Conservation (phyloP, 805 yeast species). For the Kodamaea sagamina region DNA sequence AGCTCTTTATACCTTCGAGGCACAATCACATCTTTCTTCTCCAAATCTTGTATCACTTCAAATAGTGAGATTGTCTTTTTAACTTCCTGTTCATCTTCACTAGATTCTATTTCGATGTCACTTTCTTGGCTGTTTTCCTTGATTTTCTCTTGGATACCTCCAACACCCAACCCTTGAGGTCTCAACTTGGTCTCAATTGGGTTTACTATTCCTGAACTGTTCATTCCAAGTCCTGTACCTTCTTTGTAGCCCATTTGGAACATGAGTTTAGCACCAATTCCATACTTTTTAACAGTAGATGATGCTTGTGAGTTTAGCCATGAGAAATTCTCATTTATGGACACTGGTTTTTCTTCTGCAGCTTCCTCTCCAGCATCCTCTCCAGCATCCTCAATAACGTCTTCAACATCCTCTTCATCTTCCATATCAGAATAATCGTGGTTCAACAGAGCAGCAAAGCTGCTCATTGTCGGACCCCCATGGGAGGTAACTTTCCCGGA, state of each 20-base stretch:
- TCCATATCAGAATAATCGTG: slow-evolving; percentile 12
- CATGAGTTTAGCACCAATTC: slow-evolving; percentile 80
- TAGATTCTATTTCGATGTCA: slow-evolving; percentile 16
- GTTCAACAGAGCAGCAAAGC: slow-evolving; percentile 8
- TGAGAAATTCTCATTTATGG: background rate
- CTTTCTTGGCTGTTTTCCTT: slow-evolving; percentile 8
- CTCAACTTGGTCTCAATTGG: slow-evolving; percentile 75
- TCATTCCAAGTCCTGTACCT: slow-evolving; percentile 83
- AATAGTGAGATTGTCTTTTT: slow-evolving; percentile 25
- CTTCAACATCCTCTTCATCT: slow-evolving; percentile 25
- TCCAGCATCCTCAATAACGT: slow-evolving; percentile 49
- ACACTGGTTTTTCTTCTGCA: too few species aligned
- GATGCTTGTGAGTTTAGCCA: background rate
- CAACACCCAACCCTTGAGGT: slow-evolving; percentile 73
- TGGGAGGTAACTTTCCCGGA: slow-evolving; percentile 1
- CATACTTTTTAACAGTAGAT: slow-evolving; percentile 47
- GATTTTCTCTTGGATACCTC: slow-evolving; percentile 51
- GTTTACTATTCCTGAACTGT: slow-evolving; percentile 70
- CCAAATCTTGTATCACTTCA: slow-evolving; percentile 39
- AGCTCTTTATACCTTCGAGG: slow-evolving; percentile 38
- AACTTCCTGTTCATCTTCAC: slow-evolving; percentile 23
- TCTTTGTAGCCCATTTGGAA: slow-evolving; percentile 83
- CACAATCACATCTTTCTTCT: slow-evolving; percentile 33
- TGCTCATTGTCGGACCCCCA: slow-evolving; percentile 10
- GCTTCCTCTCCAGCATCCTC: too few species aligned